Percentiles rank a stretch among this genome's conserved stretches.
Evolutionary conservation across 1,139 yeast genomes (phyloP).

Genomic region (Yamadazyma trypodendri): DNA sequence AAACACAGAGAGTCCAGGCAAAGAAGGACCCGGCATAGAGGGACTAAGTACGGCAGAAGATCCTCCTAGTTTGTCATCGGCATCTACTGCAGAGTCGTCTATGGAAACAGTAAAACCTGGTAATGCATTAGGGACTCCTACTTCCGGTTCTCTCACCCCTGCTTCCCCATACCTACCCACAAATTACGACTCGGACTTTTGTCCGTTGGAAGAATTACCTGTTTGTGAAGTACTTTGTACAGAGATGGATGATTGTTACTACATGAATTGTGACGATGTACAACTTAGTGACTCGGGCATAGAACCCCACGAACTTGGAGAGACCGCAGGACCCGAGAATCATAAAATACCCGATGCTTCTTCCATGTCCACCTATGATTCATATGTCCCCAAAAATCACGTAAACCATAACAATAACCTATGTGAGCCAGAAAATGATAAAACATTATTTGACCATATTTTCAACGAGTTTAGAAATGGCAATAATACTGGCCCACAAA

Average conservation of each 20-base stretch:
- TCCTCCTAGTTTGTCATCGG: neutral
- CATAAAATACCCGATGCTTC: no score
- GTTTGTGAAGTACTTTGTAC: slow-evolving; percentile 44
- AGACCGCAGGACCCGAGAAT: neutral
- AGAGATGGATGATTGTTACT: slow-evolving; percentile 47
- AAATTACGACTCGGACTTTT: slow-evolving; percentile 7
- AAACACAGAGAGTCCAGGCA: neutral
- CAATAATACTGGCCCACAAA: slow-evolving; percentile 10
- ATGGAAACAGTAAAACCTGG: neutral
- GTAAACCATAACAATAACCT: slow-evolving; percentile 26
- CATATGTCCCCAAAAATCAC: slow-evolving; percentile 16
- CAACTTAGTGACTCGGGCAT: neutral
- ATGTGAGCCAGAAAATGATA: slow-evolving; percentile 22
- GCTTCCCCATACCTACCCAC: neutral
- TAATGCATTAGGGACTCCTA: neutral
- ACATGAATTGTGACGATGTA: slow-evolving; percentile 31
- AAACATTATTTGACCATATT: slow-evolving; percentile 15
- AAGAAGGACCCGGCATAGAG: neutral
- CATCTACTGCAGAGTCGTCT: neutral
- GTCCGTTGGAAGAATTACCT: slow-evolving; percentile 28
- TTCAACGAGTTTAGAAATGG: slow-evolving; percentile 15
- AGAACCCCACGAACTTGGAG: slow-evolving; percentile 1
- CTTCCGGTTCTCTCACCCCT: neutral
- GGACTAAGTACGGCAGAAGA: neutral
- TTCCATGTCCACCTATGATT: no score